Evolutionary conservation across 176 grass and related monocot species (phyloP), one percentile per base, ranked within the genome.

Genomic region (Pharus latifolius): DNA sequence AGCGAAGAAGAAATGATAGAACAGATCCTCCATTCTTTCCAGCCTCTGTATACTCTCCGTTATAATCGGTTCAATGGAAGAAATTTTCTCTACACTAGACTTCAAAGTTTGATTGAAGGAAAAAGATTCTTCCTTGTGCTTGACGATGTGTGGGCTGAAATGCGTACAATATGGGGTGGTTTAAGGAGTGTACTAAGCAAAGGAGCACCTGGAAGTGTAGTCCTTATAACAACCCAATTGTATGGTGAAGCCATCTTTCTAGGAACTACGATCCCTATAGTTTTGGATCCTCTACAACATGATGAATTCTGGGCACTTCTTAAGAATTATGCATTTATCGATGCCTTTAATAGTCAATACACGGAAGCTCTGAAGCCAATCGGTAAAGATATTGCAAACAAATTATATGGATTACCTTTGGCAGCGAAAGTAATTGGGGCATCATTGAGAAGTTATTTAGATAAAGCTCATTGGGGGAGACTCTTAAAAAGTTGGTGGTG

Each of bases 401-500:
- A 23, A 11, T 63, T 75, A 16, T 54, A 25, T 6, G 83, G 83
- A 31, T 51, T 80, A 15, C 83, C 83, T 9, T 35, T 81, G 29
- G 45, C 71, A 29, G 66, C 56, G 28, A 33, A 29, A 27, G 44
- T 67, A 14, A 37, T 74, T 46, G 81, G 81, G 1, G 69, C 12
- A 41, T 28, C 70, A 56, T 41, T 89, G 49, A 49, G 72, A 56
- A 19, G 4, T 10, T 12, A 54, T 5, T 15, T 49, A 23, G 65
- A 81, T 16, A 52, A 78, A 55, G 1, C 38, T 27, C 17, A 12
- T 24, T 89, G 81, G 81, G 37, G 23, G 3, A 49, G 1, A 26
- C 24, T 81, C 16, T 49, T 71, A n/a, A 37, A 73, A 73, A 73
- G 77, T 81, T 73, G 79, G 50, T 89, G 76, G 86, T 89, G 86